phyloP scores from a whole-genome alignment of 108 stramenopile species.

The Nitzschia inconspicua region DNA sequence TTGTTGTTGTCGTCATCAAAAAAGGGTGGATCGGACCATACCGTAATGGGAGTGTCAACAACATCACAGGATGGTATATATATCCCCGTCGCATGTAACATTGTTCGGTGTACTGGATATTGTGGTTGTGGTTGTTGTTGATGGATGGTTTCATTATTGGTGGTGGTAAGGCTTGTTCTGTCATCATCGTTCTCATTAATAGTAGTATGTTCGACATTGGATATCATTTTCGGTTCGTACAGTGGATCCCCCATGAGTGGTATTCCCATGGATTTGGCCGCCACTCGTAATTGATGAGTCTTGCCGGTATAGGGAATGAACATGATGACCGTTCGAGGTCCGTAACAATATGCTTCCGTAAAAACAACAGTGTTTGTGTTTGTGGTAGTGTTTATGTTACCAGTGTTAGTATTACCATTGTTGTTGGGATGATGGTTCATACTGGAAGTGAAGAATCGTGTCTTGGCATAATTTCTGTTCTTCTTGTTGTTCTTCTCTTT shows the following conservation, averaged over 20 bases:
- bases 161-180: not conserved
- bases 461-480: slow-evolving; percentile 61
- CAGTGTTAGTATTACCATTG: not conserved
- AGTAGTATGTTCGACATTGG: not conserved
- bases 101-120: too few relatives aligned
- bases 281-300: slow-evolving; percentile 84
- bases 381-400: slow-evolving; percentile 4
- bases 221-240: slow-evolving; percentile 27
- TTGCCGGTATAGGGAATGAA: slow-evolving; percentile 78
- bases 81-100: slow-evolving; percentile 24
- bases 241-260: slow-evolving; percentile 71
- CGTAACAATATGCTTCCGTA: not conserved
- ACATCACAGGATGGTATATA: slow-evolving; percentile 20
- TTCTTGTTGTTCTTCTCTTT: too few relatives aligned
- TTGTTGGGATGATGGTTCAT: too few relatives aligned
- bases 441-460: slow-evolving; percentile 71
- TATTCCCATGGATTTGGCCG: slow-evolving; percentile 72
- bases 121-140: too few relatives aligned
- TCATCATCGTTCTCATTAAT: slow-evolving; percentile 18
- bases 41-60: not conserved
- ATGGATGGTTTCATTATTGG: not conserved
- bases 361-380: slow-evolving; percentile 6
- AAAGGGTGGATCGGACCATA: slow-evolving; percentile 24
- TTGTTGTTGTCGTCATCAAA: not conserved
- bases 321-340: slow-evolving; percentile 12